Evolutionary conservation across 2,329 filamentous ascomycete genomes (phyloP).

Genomic region (Fusarium sp.): DNA sequence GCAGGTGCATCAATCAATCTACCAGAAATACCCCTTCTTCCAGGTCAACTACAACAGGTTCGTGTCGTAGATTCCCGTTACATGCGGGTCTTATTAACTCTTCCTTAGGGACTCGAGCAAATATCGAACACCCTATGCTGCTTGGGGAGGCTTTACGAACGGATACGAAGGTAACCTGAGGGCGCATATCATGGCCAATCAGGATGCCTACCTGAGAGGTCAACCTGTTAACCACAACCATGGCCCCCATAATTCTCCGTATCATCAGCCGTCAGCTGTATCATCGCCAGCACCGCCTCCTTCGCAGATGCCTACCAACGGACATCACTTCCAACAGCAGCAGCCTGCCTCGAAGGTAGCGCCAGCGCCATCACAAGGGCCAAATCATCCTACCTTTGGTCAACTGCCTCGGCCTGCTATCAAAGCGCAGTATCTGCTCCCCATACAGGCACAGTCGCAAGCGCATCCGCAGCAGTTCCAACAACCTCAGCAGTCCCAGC

Average conservation of each 20-base stretch:
- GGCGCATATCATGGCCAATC: slow-evolving; percentile 58
- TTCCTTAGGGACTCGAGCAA: slow-evolving; percentile 62
- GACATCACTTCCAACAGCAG: slow-evolving; percentile 25
- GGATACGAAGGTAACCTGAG: slow-evolving; percentile 68
- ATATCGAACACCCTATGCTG: slow-evolving; percentile 71
- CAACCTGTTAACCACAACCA: slow-evolving; percentile 8
- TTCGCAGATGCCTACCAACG: slow-evolving; percentile 3
- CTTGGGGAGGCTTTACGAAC: slow-evolving; percentile 70
- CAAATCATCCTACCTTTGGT: slow-evolving; percentile 4
- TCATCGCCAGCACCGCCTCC: background rate
- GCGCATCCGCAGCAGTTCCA: background rate
- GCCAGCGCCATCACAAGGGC: background rate
- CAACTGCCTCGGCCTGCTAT: slow-evolving; percentile 36
- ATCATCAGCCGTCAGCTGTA: background rate
- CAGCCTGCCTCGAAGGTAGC: slow-evolving; percentile 8
- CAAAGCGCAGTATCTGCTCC: slow-evolving; percentile 39
- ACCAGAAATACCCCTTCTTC: slow-evolving; percentile 69
- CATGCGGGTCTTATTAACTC: slow-evolving; percentile 31
- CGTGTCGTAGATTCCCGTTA: slow-evolving; percentile 20
- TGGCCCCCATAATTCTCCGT: slow-evolving; percentile 7
- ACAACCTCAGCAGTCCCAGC: background rate
- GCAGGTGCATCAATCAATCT: slow-evolving; percentile 57
- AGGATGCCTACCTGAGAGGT: slow-evolving; percentile 49
- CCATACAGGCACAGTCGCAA: slow-evolving; percentile 7
- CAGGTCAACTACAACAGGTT: slow-evolving; percentile 71